phyloP scores from a whole-genome alignment of 352 stramenopile genomes.

The Globisporangium orthogonon region DNA sequence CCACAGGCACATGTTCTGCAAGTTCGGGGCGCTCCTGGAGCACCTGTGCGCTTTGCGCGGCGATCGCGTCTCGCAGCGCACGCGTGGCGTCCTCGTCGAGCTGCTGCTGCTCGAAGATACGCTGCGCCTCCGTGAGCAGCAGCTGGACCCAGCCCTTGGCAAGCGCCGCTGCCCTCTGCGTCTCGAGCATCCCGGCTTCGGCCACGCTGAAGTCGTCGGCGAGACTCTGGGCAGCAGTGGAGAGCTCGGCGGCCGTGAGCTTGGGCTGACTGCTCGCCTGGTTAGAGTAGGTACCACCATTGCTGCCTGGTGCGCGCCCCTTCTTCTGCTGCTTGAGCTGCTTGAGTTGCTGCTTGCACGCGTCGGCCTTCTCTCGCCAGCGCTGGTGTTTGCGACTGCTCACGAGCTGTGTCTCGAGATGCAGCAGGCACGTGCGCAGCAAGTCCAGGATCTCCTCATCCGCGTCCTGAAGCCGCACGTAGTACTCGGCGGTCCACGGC shows the following conservation, averaged over 20 bases:
- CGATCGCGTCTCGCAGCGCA: constrained; percentile 18
- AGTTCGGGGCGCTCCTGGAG: constrained; percentile 25
- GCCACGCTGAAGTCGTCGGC: constrained; percentile 48
- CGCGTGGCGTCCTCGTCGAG: constrained; percentile 18
- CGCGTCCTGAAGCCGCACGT: constrained; percentile 45
- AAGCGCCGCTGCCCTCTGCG: constrained; percentile 29
- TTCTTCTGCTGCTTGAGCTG: constrained; percentile 29
- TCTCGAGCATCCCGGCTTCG: constrained; percentile 27
- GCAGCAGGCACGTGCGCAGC: constrained; percentile 25
- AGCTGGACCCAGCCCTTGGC: constrained; percentile 39
- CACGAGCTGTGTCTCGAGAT: constrained; percentile 28
- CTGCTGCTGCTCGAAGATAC: constrained; percentile 27
- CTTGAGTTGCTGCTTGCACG: constrained; percentile 48
- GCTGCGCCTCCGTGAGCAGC: constrained; percentile 33
- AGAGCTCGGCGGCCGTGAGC: constrained; percentile 18
- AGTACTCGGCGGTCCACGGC: constrained; percentile 70
- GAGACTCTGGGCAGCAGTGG: constrained; percentile 30
- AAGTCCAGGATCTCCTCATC: constrained; percentile 49
- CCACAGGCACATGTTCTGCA: constrained; percentile 25
- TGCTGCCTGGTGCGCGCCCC: neutral
- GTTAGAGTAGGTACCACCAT: neutral
- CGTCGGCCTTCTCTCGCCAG: constrained; percentile 32
- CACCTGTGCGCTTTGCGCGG: constrained; percentile 22
- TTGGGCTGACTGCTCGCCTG: constrained; percentile 9
- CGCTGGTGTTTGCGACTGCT: constrained; percentile 29